phyloP scores from a whole-genome alignment of 495 filamentous ascomycete species.

The Penicillium samsonianum region DNA sequence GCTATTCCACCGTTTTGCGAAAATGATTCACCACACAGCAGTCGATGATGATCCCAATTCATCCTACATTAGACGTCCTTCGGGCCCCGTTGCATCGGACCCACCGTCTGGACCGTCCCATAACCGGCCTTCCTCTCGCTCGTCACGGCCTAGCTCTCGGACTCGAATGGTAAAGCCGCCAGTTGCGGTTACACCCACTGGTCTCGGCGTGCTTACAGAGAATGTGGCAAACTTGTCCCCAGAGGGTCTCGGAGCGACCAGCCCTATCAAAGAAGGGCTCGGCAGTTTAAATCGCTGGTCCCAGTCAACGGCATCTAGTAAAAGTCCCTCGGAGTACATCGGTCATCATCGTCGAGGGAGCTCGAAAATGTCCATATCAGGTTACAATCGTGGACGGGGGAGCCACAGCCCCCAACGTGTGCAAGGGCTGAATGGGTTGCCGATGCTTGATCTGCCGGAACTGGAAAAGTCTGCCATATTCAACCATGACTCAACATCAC shows the following conservation, averaged over 20 bases:
- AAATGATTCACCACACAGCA: conserved; percentile 35
- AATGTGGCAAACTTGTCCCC: conserved; percentile 16
- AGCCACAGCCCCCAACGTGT: conserved; percentile 23
- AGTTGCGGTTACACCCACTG: conserved; percentile 20
- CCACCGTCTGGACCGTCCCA: conserved; percentile 16
- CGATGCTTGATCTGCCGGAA: conserved; percentile 26
- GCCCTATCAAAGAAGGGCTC: conserved; percentile 61
- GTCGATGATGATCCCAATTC: conserved; percentile 29
- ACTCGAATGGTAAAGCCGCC: conserved; percentile 24
- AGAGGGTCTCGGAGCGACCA: conserved; percentile 30
- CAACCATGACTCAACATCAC: conserved; percentile 15
- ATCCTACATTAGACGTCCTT: conserved; percentile 28
- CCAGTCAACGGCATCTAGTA: conserved; percentile 72
- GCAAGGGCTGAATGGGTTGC: conserved; percentile 16
- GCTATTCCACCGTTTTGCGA: conserved; percentile 4
- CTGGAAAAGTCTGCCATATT: conserved; percentile 27
- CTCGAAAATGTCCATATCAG: conserved; percentile 56
- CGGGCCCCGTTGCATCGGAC: conserved; percentile 21
- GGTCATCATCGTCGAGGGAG: conserved; percentile 51
- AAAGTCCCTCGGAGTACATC: conserved; percentile 48
- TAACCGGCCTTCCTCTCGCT: conserved; percentile 25
- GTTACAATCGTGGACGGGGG: conserved; percentile 15
- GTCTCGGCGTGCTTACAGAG: conserved; percentile 24
- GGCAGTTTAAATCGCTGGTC: conserved; percentile 83
- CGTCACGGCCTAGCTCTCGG: conserved; percentile 28